phyloP scores from a whole-genome alignment of 495 filamentous ascomycete species.

The Neurospora sp. region DNA sequence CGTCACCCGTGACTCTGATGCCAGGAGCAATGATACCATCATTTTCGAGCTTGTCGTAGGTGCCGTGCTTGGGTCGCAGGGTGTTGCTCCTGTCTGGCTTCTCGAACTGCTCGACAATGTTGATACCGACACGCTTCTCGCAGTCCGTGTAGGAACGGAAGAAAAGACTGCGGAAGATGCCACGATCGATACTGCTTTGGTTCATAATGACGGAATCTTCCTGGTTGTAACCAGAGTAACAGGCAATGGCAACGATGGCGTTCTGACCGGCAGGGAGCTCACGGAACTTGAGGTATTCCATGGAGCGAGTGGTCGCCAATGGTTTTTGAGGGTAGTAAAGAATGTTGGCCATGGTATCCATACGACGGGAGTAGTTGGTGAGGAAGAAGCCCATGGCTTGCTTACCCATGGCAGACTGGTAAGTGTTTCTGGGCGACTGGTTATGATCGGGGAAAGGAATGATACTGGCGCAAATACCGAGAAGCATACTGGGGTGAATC shows the following conservation, averaged over 20 bases:
- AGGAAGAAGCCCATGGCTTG: constrained; percentile 99
- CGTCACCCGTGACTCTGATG: constrained; percentile 88
- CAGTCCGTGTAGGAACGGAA: constrained; percentile 94
- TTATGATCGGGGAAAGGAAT: constrained; percentile 99
- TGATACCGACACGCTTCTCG: constrained; percentile 88
- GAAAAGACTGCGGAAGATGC: constrained; percentile 94
- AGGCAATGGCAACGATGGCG: constrained; percentile 93
- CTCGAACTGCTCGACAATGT: constrained; percentile 84
- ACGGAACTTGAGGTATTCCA: constrained; percentile 97
- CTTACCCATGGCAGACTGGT: constrained; percentile 99
- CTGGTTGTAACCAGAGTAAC: constrained; percentile 99
- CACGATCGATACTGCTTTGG: constrained; percentile 94
- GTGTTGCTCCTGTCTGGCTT: constrained; percentile 86
- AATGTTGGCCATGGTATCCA: constrained; percentile 99
- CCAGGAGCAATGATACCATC: constrained; percentile 91
- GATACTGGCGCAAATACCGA: constrained; percentile 96
- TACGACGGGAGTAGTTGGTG: constrained; percentile 87
- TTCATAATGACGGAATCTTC: constrained; percentile 99
- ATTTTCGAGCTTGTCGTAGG: constrained; percentile 95
- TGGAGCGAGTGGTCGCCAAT: constrained; percentile 86
- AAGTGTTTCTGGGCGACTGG: constrained; percentile 95
- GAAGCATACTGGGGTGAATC: constrained; percentile 97
- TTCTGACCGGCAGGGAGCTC: constrained; percentile 97
- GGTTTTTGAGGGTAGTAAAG: constrained; percentile 99
- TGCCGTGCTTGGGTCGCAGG: constrained; percentile 82